Base-by-base conservation (phyloP, 192 early-diverging fungal species). In the Mortierella antarctica region DNA sequence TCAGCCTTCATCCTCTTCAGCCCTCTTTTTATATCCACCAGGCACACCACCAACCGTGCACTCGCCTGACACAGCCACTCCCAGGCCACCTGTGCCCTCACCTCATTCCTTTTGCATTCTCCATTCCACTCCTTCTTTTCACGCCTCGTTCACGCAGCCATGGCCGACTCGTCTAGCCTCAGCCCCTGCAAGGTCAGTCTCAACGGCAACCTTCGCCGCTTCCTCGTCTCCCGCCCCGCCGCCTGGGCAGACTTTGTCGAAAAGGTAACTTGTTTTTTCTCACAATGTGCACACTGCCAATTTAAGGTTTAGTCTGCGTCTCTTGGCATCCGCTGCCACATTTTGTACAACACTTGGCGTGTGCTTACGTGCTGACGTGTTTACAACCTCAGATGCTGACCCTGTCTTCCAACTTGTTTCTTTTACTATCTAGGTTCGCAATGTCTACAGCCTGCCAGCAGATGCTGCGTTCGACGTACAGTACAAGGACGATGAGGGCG, bases 401-500 rank as follows among this genome's bases (percentile, higher is more conserved):
- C 31, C 11, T 15, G 53, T 52, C 31, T 63, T 20, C 40, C n/a
- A n/a, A n/a, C n/a, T 60, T 14, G 15, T 40, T 41, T 65, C 14
- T 55, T 18, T 48, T 14, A 51, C 18, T n/a, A n/a, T n/a, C n/a
- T 80, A 80, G 77, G 44, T 80, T 31, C 77, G 77, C 41, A 56
- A 60, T 11, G 49, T 72, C 48, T 80, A 72, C 50, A 62, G 31
- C 17, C 48, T 80, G 9, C 57, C 69, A 6, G 9, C 60, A 17
- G 18, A 13, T 6, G 13, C 77, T 10, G 7, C 21, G 4, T 15
- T 80, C 20, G 54, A 72, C 39, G 70, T 80, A 15, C 77, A 72
- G 53, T 80, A 80, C 77, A 72, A 39, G 56, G 77, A 80, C 59
- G 77, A 80, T 40, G 77, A 80, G 21, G 77, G 77, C 12, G 77